Base-by-base conservation (phyloP, 805 yeast genomes). In the Ogataea degrootiae region DNA sequence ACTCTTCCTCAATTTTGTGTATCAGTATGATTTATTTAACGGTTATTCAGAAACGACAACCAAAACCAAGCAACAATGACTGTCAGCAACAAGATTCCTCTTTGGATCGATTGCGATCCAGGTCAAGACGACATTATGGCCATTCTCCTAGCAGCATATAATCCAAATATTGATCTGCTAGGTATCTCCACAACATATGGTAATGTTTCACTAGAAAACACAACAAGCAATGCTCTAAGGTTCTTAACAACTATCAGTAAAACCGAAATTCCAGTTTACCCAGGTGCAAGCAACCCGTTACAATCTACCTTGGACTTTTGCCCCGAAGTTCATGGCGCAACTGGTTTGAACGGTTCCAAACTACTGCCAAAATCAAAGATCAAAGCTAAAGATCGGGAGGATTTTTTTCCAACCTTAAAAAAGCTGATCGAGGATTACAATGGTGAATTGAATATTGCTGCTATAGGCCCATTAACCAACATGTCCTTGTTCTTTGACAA, bases 71-170 rank as follows among this genome's bases (percentile, higher is more conserved):
- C 21, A 35, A 17, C 8, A 23, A 39, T 39, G 41, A 23, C 41
- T n/a, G 34, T 23, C 17, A 23, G 16, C 21, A n/a, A 12, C 15
- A 22, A 15, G 47, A 76, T 82, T 19, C 95, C 96, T 0, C 58
- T 89, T 5, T 89, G 96, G 96, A 65, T 89, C 12, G 96, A 89
- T 66, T 89, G 96, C 64, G 96, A 89, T 60, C 96, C 96, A 0
- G 96, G 96, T 1, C 94, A 85, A 58, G 96, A 89, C 60, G 97
- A 89, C 58, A 83, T 87, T 1, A 75, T 87, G 40, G 96, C 94
- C 4, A 71, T 89, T 7, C 67, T 86, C 9, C 53, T 89, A 23
- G 80, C 87, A 0, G 69, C 79, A 7, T 78, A 75, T 58, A 76
- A 81, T 52, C 86, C 88, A 0, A 66, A 73, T 23, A 77, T 80